These are phyloP conservation scores for Fusarium multiceps DNA, from an alignment of 2,329 filamentous ascomycete genomes.

Conservation along the genomic window DNA sequence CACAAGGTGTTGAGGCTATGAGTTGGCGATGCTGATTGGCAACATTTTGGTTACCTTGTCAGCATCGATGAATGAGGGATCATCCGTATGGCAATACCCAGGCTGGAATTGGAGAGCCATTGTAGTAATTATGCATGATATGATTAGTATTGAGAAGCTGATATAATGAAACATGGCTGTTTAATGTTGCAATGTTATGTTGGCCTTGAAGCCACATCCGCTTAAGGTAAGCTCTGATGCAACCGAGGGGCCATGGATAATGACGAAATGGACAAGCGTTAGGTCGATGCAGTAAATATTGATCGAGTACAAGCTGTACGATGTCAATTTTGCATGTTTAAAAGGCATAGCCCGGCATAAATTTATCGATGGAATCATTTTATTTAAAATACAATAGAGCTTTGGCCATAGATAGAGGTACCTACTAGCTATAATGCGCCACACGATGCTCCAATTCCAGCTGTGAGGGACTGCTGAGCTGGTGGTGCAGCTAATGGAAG, in stretches of 20 bases:
- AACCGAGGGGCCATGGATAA: conserved; percentile 5
- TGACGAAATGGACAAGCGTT: conserved; percentile 16
- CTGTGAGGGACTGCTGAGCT: conserved; percentile 26
- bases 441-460: conserved; percentile 36
- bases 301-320: neutral
- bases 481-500: conserved; percentile 2
- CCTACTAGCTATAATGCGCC: conserved; percentile 25
- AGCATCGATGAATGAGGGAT: conserved; percentile 8
- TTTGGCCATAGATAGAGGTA: neutral
- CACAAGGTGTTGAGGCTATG: conserved; percentile 1
- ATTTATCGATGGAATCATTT: neutral
- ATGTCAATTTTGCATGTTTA: neutral
- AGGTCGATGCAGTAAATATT: neutral
- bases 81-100: conserved; percentile 15
- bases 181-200: neutral
- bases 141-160: conserved; percentile 12
- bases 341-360: neutral
- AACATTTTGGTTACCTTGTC: conserved; percentile 35
- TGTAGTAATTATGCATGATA: conserved; percentile 2
- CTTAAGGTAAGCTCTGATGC: conserved; percentile 15
- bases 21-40: conserved; percentile 13
- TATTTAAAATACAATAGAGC: neutral
- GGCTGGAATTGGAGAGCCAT: conserved; percentile 27
- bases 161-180: conserved; percentile 7
- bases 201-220: conserved; percentile 25